Percentiles rank a stretch among this genome's conserved stretches.
These are phyloP conservation scores for Elsinoe perseae DNA, from an alignment of 2,329 filamentous ascomycete genomes.

Conservation along the genomic window DNA sequence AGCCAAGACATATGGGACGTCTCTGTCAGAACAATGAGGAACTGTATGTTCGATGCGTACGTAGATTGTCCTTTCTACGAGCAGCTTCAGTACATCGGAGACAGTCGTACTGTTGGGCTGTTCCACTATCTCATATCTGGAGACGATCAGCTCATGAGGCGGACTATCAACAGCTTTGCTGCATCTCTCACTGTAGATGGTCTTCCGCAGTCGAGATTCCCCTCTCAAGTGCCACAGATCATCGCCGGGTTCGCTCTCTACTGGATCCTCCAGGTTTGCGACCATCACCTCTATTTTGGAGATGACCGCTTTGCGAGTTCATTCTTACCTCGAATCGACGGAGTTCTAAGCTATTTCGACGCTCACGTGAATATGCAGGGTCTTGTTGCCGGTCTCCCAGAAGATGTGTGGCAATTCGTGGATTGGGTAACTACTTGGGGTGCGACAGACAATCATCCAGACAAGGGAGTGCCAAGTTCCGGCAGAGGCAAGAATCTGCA, in stretches of 20 bases:
- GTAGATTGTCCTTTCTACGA: slow-evolving; percentile 25
- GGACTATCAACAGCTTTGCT: slow-evolving; percentile 23
- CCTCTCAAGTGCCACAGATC: slow-evolving; percentile 32
- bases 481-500: slow-evolving; percentile 32
- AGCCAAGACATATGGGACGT: slow-evolving; percentile 22
- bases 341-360: slow-evolving; percentile 31
- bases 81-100: slow-evolving; percentile 23
- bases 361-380: slow-evolving; percentile 23
- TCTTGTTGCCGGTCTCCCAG: slow-evolving; percentile 25
- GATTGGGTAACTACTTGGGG: slow-evolving; percentile 28
- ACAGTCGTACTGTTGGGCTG: slow-evolving; percentile 22
- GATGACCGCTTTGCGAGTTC: slow-evolving; percentile 27
- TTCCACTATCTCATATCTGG: slow-evolving; percentile 26
- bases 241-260: slow-evolving; percentile 26
- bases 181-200: slow-evolving; percentile 24
- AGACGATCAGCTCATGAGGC: slow-evolving; percentile 25
- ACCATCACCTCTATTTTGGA: slow-evolving; percentile 33
- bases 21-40: slow-evolving; percentile 29
- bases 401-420: slow-evolving; percentile 32
- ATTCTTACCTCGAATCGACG: slow-evolving; percentile 31
- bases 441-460: slow-evolving; percentile 26
- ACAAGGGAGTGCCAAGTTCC: slow-evolving; percentile 36
- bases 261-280: slow-evolving; percentile 20
- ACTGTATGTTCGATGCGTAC: slow-evolving; percentile 31
- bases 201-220: slow-evolving; percentile 30